Percentiles rank a stretch among this genome's conserved stretches.
phyloP scores from a whole-genome alignment of 352 stramenopile genomes.

The Elongisporangium undulatum region DNA sequence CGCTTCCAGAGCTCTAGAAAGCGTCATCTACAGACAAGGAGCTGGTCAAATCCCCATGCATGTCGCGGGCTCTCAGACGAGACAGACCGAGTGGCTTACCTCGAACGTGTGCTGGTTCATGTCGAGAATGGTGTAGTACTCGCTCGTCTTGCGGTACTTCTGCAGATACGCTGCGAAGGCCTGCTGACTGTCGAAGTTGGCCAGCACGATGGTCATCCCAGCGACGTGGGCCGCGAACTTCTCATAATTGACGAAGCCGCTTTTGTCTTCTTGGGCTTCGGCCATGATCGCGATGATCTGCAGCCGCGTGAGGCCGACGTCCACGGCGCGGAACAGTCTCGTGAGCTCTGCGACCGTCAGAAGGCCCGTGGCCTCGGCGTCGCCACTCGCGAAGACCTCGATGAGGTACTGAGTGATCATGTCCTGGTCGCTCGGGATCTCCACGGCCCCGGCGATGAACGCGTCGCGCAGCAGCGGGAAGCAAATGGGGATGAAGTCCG shows the following conservation, averaged over 20 bases:
- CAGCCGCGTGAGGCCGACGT: slow-evolving; percentile 70
- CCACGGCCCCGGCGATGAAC: slow-evolving; percentile 50
- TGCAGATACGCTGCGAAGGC: slow-evolving; percentile 48
- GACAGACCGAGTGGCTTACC: slow-evolving; percentile 9
- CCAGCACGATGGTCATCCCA: slow-evolving; percentile 61
- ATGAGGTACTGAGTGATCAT: slow-evolving; percentile 60
- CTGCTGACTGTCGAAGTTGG: slow-evolving; percentile 66
- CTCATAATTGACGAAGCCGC: slow-evolving; percentile 72
- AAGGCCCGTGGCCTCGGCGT: slow-evolving; percentile 53
- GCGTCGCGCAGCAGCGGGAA: slow-evolving; percentile 53
- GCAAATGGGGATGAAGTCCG: slow-evolving; percentile 56
- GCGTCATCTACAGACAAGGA: slow-evolving; percentile 30
- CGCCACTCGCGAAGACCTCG: slow-evolving; percentile 71
- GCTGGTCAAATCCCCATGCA: not conserved
- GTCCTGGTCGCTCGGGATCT: slow-evolving; percentile 62
- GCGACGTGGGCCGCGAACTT: slow-evolving; percentile 61
- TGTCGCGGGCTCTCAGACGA: not conserved
- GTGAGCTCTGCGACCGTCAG: slow-evolving; percentile 58
- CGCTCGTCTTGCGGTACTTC: slow-evolving; percentile 64
- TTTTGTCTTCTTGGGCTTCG: slow-evolving; percentile 73
- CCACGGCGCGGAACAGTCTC: slow-evolving; percentile 47
- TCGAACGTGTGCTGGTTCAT: slow-evolving; percentile 82
- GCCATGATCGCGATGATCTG: slow-evolving; percentile 69
- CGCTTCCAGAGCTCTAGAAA: slow-evolving; percentile 57
- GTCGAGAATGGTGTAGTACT: slow-evolving; percentile 75